phyloP scores from a whole-genome alignment of 2,329 filamentous ascomycete species.

The Penicillium sclerotigenum region DNA sequence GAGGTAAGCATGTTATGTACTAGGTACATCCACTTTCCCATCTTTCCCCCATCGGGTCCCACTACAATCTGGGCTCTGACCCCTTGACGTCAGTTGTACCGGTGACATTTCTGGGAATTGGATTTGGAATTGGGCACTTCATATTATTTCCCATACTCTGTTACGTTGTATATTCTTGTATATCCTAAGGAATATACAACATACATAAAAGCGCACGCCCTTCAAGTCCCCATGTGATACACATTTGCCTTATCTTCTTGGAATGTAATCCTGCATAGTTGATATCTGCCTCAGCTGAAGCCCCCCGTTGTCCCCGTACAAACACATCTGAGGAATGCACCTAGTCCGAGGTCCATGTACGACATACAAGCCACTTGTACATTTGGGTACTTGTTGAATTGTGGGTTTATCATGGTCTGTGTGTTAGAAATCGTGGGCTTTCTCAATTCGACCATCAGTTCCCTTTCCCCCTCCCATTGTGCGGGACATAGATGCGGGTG shows the following conservation, averaged over 20 bases:
- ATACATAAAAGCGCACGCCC: too few species aligned
- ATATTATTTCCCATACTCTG: not conserved
- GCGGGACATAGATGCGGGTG: not conserved
- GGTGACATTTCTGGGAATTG: conserved; percentile 1
- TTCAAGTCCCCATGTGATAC: not conserved
- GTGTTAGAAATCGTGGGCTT: not conserved
- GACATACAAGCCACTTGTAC: conserved; percentile 4
- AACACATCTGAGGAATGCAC: conserved; percentile 5
- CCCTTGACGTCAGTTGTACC: conserved; percentile 8
- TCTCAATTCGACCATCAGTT: not conserved
- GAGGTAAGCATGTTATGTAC: not conserved
- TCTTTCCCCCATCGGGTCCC: too few species aligned
- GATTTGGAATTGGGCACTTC: not conserved
- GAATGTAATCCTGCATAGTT: conserved; percentile 8
- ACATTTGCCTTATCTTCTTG: not conserved
- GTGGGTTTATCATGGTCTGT: not conserved
- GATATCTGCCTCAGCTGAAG: not conserved
- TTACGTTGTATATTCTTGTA: not conserved
- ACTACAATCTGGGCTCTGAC: conserved; percentile 6
- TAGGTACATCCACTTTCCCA: conserved; percentile 6
- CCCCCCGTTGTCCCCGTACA: conserved; percentile 1
- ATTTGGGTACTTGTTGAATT: not conserved
- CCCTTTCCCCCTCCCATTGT: not conserved
- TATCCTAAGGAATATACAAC: not conserved
- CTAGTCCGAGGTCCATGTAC: conserved; percentile 12